Base-by-base conservation (phyloP, 768 basidiomycete genomes). In the Tremella yokohamensis region DNA sequence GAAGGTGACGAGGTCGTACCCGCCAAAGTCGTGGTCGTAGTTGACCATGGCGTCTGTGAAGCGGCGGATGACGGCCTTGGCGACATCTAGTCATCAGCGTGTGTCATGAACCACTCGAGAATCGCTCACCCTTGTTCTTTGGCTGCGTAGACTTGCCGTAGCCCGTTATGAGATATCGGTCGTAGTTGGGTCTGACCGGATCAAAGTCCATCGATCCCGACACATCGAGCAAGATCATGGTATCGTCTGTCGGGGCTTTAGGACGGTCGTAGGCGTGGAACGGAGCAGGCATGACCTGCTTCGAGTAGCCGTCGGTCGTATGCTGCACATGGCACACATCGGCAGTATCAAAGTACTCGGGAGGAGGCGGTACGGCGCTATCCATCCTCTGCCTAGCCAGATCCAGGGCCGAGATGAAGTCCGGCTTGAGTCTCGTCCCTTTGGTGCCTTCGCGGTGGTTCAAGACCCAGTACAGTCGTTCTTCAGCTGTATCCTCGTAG, bases 401-500 rank as follows among this genome's bases (percentile, higher is more conserved):
- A 22, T 54, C 37, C 26, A 65, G 42, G 16, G 40, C 57, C 20
- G 52, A 58, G 26, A 62, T 56, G 54, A 61, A 56, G 26, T 58
- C 52, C 7, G 61, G 62, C 49, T 62, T 65, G 52, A 65, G 48
- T 9, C 60, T 44, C 11, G 49, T 40, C 25, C 52, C 52, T 8
- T 22, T 16, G 2, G 18, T 37, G 1, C 57, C 61, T n/a, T 58
- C 64, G 1, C 61, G 56, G 40, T 65, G 64, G 40, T 65, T 62
- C 49, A 65, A 40, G 3, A 62, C 60, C 64, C 64, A 65, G 44
- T 65, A 65, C 39, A 65, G 44, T 16, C 64, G 56, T 34, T 65
- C 64, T 34, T 65, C 64, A 8, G 64, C 64, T 15, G 52, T 58
- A 47, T 65, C 64, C 39, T 65, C 64, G 45, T 58, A 65, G 15